phyloP scores from a whole-genome alignment of 768 basidiomycete species.

The Leucosporidium yakuticum region DNA sequence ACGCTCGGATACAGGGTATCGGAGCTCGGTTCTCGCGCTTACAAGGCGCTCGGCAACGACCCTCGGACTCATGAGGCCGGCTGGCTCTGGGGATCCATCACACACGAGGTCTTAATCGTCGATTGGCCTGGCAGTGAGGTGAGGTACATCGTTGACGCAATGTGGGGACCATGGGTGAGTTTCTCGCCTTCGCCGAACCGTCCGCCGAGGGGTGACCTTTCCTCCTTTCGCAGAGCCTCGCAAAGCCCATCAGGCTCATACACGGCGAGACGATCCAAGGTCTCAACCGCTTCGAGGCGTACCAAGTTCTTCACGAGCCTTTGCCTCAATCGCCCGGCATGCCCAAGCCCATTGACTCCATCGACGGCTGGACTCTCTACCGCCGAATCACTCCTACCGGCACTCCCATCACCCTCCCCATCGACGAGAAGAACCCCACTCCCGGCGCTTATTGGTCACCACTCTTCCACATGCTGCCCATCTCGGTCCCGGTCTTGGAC shows the following conservation, averaged over 20 bases:
- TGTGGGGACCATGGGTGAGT: background rate
- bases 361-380: conserved; percentile 31
- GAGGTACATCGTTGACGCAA: conserved; percentile 14
- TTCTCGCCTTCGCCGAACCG: background rate
- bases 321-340: conserved; percentile 1
- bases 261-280: conserved; percentile 5
- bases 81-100: conserved; percentile 27
- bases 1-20: conserved; percentile 18
- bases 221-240: background rate
- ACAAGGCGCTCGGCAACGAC: conserved; percentile 22
- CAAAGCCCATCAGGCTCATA: conserved; percentile 5
- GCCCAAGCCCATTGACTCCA: conserved; percentile 21
- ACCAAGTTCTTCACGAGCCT: conserved; percentile 8
- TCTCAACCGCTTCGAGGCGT: conserved; percentile 26
- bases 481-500: conserved; percentile 24
- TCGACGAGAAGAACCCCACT: background rate
- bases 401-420: conserved; percentile 11
- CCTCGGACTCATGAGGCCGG: conserved; percentile 21
- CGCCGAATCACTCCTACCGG: conserved; percentile 16
- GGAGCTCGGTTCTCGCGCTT: conserved; percentile 19
- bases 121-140: conserved; percentile 23
- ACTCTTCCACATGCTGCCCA: conserved; percentile 8
- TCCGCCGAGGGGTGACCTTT: background rate
- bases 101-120: conserved; percentile 20
- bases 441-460: conserved; percentile 15